Evolutionary conservation across 805 yeast species (phyloP), one percentile per base, ranked within the genome.

Genomic region (Sugiyamaella valdiviana): DNA sequence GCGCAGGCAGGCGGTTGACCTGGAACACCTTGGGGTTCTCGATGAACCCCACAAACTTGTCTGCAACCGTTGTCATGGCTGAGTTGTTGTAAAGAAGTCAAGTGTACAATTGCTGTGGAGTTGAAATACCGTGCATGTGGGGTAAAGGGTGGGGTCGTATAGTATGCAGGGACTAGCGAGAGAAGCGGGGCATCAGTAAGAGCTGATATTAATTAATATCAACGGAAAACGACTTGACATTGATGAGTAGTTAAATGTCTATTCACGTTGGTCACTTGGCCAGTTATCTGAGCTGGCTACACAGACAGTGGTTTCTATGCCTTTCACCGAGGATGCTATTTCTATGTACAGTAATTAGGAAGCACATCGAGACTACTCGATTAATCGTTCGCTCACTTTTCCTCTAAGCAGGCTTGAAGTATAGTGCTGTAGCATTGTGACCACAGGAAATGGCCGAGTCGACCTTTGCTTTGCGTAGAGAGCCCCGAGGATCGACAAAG

Each of bases 371-470:
- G 14, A 36, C 4, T 7, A 37, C 21, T 15, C 14, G 14, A 36
- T 15, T 4, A 5, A 36, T 3, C 19, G 12, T 15, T 17, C 35
- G 14, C 15, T 14, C 17, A 19, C 19, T 21, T 22, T 20, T 20
- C 42, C 20, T 15, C 26, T 21, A 41, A 15, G 42, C 29, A 7
- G 32, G 47, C 6, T 24, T 20, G 68, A 84, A 85, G 65, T 66
- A 85, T 24, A 85, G 71, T 37, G 83, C 90, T 29, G 85, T 75
- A 36, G 78, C 68, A 43, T 72, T 72, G 9, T 69, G 76, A 6
- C 90, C 89, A 3, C 90, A 83, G 37, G 73, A 75, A 6, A 83
- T 60, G 3, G 70, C 77, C 64, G 84, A 90, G 45, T 76, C 74
- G 6, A 71, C 70, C 3, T 58, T 61, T 15, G 40, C 59, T 0